Base-by-base conservation (phyloP, 2,329 filamentous ascomycete genomes). In the Davidsoniella eucalypti region DNA sequence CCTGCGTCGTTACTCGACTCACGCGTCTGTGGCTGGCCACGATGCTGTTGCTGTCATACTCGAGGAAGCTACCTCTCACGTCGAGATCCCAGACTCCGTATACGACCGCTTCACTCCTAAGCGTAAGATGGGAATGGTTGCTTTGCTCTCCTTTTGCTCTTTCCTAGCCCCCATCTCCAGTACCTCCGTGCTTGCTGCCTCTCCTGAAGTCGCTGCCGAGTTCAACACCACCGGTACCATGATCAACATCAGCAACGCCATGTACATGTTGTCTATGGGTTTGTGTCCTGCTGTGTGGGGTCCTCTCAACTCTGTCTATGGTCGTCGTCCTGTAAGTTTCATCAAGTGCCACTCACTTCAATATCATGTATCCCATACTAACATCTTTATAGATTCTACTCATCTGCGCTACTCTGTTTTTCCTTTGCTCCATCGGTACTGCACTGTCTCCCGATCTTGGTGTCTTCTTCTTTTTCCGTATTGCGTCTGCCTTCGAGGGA, bases 201-300 rank as follows among this genome's bases (percentile, higher is more conserved):
- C 82, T 1, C 83, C 84, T 1, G 84, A 90, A 61, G 78, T 90
- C 4, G 82, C 82, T 1, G 61, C 60, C 3, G 78, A 75, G 6
- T 86, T 75, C 60, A 55, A 67, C 38, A 85, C 80, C 0, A 82
- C 75, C 0, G 80, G 79, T 4, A 74, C 73, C 8, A 72, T 87
- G 51, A 78, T 88, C 60, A 84, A 85, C 59, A 63, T 83, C 42
- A 80, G 75, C 59, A 90, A 88, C 64, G 83, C 84, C 0, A 63
- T 82, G n/a, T 86, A 85, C 57, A 72, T 86, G 67, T 62, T 80
- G 4, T 78, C 81, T 57, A 88, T 87, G 82, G 83, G 80, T 0
- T 51, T 85, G 4, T 75, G 72, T 12, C 78, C 82, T 1, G 72
- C 79, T 8, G 72, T 87, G 49, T 88, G 81, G 73, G 82, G 83